Evolutionary conservation across 306 rosid species (phyloP), one percentile per base, ranked within the genome.

Genomic region (Leucaena leucocephala): DNA sequence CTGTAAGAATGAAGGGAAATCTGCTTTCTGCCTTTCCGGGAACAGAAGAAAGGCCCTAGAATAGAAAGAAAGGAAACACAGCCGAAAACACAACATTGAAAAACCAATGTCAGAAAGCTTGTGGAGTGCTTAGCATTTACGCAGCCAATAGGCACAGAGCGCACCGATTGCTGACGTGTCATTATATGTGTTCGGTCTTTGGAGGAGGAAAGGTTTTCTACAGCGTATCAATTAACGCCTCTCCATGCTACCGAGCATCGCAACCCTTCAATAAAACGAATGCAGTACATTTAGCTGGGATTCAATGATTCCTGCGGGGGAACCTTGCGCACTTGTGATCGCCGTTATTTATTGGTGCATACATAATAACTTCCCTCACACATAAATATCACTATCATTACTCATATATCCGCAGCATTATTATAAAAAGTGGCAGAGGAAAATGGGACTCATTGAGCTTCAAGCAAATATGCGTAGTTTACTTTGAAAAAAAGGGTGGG

Each of bases 81-180:
- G 12, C 13, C 13, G 5, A 43, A 74, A 62, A 61, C 77, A 76
- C 71, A 68, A 71, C 12, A 6, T 34, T 16, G 40, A 10, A 14
- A 8, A 33, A 8, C 35, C 66, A 5, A 17, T 8, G 55, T 1
- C 6, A 65, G 21, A 63, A 63, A 42, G 36, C 8, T 27, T 0
- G 3, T 2, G 16, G 8, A 61, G 67, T 5, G 68, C 57, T 62
- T 66, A 14, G 39, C 43, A 69, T 58, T 10, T 7, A 71, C 44
- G 76, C 82, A 73, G 38, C 83, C 87, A 89, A 86, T 89, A 40
- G 15, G 1, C 38, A 33, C 38, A 10, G 42, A 78, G 83, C 16
- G 22, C 87, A 38, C 44, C 84, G 87, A 88, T 88, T 15, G 55
- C 7, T 81, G 87, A 86, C 80, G 39, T 89, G 92, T 87, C 90